Conservation (phyloP, 2,329 filamentous ascomycete genomes). For the Coniochaeta sp. region DNA sequence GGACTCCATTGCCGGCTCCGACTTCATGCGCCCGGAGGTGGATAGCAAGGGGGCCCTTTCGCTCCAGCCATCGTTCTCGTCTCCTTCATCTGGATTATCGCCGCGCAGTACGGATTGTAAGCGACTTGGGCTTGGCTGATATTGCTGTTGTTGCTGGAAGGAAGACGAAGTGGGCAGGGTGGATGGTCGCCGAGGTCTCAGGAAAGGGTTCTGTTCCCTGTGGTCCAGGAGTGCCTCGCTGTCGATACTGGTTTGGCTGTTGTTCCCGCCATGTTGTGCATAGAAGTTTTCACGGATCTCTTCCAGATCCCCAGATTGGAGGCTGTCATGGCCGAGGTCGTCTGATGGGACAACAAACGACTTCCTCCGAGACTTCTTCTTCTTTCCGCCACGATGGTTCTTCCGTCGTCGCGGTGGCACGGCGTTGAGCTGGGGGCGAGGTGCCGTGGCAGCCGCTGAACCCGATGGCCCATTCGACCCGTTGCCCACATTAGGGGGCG, state of each 20-base stretch:
- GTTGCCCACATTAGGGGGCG: neutral
- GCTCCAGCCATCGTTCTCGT: constrained; percentile 33
- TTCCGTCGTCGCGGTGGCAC: constrained; percentile 53
- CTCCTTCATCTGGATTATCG: constrained; percentile 40
- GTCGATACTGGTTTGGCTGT: constrained; percentile 81
- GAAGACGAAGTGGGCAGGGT: constrained; percentile 29
- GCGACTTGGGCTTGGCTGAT: constrained; percentile 10
- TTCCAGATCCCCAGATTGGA: constrained; percentile 25
- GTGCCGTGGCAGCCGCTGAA: neutral
- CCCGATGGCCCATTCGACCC: neutral
- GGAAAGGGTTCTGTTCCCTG: constrained; percentile 53
- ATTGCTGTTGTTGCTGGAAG: constrained; percentile 26
- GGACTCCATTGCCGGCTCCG: constrained; percentile 18
- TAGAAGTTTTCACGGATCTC: constrained; percentile 37
- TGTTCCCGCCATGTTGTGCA: constrained; percentile 43
- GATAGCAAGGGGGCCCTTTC: constrained; percentile 45
- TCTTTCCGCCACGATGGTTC: constrained; percentile 62
- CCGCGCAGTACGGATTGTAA: constrained; percentile 21
- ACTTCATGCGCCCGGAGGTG: constrained; percentile 27
- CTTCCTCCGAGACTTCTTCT: constrained; percentile 60
- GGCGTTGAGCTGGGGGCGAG: constrained; percentile 51
- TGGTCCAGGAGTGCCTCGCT: constrained; percentile 86
- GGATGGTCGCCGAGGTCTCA: constrained; percentile 58
- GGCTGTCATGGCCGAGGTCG: constrained; percentile 31
- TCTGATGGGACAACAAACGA: constrained; percentile 67